Evolutionary conservation across 768 basidiomycete genomes (phyloP).

Genomic region (Suillus lakei): DNA sequence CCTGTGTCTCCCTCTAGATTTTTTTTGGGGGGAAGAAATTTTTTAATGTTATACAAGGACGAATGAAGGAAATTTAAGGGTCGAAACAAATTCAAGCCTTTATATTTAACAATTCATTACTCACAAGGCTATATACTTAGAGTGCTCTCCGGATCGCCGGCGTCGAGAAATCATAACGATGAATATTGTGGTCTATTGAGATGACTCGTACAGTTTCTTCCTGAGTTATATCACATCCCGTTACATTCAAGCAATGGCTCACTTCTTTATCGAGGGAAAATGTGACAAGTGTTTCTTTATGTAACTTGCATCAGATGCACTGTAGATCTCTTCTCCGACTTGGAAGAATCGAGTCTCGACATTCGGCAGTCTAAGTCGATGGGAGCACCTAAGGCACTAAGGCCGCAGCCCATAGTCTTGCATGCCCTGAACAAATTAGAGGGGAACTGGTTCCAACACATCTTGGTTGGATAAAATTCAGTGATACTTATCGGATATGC

Average conservation of each 20-base stretch:
- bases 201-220: neutral
- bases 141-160: neutral
- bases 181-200: neutral
- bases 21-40: neutral
- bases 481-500: neutral
- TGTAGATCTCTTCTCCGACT: no score
- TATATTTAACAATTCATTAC: neutral
- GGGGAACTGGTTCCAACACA: neutral
- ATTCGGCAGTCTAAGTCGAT: neutral
- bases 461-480: neutral
- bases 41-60: neutral
- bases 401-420: neutral
- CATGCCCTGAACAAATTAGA: neutral
- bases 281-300: neutral
- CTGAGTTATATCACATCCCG: neutral
- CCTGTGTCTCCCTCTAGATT: neutral
- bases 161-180: neutral
- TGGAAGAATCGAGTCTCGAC: neutral
- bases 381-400: neutral
- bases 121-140: neutral
- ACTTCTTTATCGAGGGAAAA: neutral
- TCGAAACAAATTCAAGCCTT: neutral
- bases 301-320: neutral
- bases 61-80: neutral
- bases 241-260: neutral